Conservation (phyloP, 1,139 yeast genomes). For the Zygoascus meyerae region DNA sequence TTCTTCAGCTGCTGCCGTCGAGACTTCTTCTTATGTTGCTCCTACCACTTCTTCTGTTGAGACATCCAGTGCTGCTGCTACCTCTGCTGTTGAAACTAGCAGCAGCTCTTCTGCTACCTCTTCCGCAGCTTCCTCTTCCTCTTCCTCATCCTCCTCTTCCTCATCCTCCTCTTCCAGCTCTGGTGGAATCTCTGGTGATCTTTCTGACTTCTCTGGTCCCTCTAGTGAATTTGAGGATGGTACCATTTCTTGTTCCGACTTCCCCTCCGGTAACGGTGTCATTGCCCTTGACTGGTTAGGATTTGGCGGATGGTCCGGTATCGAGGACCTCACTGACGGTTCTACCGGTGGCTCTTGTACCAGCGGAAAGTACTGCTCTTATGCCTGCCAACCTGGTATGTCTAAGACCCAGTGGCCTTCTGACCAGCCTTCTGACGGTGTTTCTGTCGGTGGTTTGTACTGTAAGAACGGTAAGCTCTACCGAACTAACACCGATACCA, state of each 20-base stretch:
- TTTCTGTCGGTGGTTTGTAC: slow-evolving; percentile 81
- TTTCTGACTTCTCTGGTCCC: slow-evolving; percentile 50
- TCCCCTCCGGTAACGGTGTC: slow-evolving; percentile 93
- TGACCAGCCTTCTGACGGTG: slow-evolving; percentile 77
- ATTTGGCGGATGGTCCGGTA: slow-evolving; percentile 90
- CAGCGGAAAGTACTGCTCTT: slow-evolving; percentile 92
- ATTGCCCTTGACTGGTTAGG: slow-evolving; percentile 74
- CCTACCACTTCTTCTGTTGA: slow-evolving; percentile 15
- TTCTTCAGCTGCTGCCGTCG: slow-evolving; percentile 25
- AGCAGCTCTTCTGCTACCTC: slow-evolving; percentile 25
- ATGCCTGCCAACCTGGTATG: slow-evolving; percentile 95
- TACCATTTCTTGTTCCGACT: slow-evolving; percentile 59
- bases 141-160: slow-evolving; percentile 35
- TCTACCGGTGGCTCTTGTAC: slow-evolving; percentile 62
- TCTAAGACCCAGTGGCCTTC: slow-evolving; percentile 96
- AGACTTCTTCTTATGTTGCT: slow-evolving; percentile 20
- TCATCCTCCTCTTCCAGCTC: slow-evolving; percentile 35
- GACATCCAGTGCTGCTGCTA: slow-evolving; percentile 15
- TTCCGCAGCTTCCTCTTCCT: slow-evolving; percentile 23
- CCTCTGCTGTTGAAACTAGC: slow-evolving; percentile 28
- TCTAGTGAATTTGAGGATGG: slow-evolving; percentile 71
- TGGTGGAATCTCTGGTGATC: slow-evolving; percentile 49
- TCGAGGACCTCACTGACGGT: slow-evolving; percentile 47
- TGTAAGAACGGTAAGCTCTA: slow-evolving; percentile 75
- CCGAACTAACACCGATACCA: slow-evolving; percentile 59